phyloP scores from a whole-genome alignment of 75 land plant species.

The Pinus albicaulis region DNA sequence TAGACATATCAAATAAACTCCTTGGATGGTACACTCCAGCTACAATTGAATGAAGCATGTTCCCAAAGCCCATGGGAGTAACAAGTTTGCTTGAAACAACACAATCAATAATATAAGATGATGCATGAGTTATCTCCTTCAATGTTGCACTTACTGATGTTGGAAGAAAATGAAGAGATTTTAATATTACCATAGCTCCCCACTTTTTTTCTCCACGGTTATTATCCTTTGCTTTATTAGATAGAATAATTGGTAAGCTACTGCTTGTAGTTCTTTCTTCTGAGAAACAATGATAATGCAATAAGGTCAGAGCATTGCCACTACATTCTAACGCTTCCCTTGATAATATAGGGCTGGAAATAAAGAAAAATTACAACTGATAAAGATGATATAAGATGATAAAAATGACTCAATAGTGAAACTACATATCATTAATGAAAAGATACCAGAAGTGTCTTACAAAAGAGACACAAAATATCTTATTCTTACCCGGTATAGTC shows the following conservation, averaged over 20 bases:
- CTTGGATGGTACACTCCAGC: slow-evolving; percentile 92
- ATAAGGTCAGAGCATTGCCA: slow-evolving; percentile 93
- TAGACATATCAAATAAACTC: too few species aligned
- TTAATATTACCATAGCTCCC: slow-evolving; percentile 91
- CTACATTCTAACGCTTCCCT: slow-evolving; percentile 94
- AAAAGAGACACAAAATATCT: not conserved
- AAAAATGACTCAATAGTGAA: not conserved
- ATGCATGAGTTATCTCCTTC: slow-evolving; percentile 50
- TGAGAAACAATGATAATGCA: slow-evolving; percentile 84
- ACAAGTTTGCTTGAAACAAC: slow-evolving; percentile 15
- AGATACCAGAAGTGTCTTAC: not conserved
- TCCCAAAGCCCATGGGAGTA: slow-evolving; percentile 48
- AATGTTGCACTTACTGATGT: slow-evolving; percentile 68
- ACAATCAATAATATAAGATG: slow-evolving; percentile 15
- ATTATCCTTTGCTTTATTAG: slow-evolving; percentile 24
- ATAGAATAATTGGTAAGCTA: slow-evolving; percentile 17
- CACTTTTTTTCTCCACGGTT: slow-evolving; percentile 68
- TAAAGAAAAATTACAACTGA: slow-evolving; percentile 2
- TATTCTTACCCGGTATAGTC: slow-evolving; percentile 81
- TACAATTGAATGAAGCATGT: slow-evolving; percentile 89
- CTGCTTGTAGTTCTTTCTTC: slow-evolving; percentile 70
- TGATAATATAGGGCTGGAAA: slow-evolving; percentile 90
- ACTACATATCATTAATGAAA: not conserved
- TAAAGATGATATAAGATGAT: not conserved
- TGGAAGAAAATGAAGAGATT: slow-evolving; percentile 79